Base-by-base conservation (phyloP, 1,284 basidiomycete species). In the Tylopilus sp. region DNA sequence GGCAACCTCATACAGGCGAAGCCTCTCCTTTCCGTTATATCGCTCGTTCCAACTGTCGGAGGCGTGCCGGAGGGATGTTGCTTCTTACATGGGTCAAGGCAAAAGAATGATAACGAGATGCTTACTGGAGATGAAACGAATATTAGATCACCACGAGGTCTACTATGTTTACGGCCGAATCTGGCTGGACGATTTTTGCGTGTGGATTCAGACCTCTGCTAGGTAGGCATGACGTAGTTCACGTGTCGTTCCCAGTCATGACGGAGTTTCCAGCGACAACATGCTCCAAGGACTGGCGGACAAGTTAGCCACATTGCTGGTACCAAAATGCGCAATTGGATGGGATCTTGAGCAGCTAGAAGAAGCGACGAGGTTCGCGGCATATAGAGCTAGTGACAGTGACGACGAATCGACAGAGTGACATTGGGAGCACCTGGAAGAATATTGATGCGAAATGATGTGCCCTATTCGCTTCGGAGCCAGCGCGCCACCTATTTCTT, bases 141-240 rank as follows among this genome's bases (percentile, higher is more conserved):
- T 90, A 46, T 69, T 92, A 54, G 88, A 90, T 63, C 83, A 81
- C 61, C 88, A 90, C 60, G 89, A 90, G 57, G 85, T 88, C 13
- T 92, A 91, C 71, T 90, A 90, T 66, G 76, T 90, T 24, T 92
- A 90, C 68, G 85, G 82, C 68, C 90, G 89, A 65, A 79, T 91
- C 40, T 92, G 89, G 89, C 58, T 90, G 37, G 85, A 90, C 58
- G 90, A 91, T 64, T 85, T 88, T 62, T 88, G 85, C 61, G 77
- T 83, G 17, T 91, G 89, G 89, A 74, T 80, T 35, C 85, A 88
- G 62, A 74, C 78, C 15, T 75, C 76, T 62, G 81, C 84, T 25
- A 81, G 76, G 89, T 85, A 60, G 76, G 64, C 40, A 40, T 49
- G 20, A 33, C 39, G 31, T 24, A 26, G 44, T 41, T 48, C 5